Evolutionary conservation across 2,329 filamentous ascomycete genomes (phyloP).

Genomic region (Gaeumannomyces sp.): DNA sequence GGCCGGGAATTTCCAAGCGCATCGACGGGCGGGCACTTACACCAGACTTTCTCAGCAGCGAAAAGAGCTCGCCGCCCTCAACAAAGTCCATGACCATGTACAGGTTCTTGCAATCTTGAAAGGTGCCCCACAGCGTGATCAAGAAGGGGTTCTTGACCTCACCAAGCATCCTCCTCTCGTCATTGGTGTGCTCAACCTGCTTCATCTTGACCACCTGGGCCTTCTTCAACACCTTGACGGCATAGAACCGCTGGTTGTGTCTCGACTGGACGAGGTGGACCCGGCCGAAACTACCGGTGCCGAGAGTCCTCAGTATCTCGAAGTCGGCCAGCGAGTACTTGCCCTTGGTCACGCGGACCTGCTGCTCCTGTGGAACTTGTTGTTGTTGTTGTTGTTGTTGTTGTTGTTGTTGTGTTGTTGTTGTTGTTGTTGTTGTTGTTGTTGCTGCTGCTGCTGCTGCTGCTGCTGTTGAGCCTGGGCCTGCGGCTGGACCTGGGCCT

Average conservation of each 20-base stretch:
- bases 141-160: slow-evolving; percentile 97
- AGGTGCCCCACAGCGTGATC: slow-evolving; percentile 97
- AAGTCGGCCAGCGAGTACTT: slow-evolving; percentile 96
- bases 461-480: slow-evolving; percentile 22
- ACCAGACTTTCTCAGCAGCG: slow-evolving; percentile 88
- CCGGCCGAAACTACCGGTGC: slow-evolving; percentile 92
- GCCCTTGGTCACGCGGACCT: slow-evolving; percentile 75
- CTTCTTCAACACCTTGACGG: slow-evolving; percentile 98
- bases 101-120: slow-evolving; percentile 88
- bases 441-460: slow-evolving; percentile 12
- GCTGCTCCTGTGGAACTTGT: slow-evolving; percentile 24
- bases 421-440: slow-evolving; percentile 16
- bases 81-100: slow-evolving; percentile 99
- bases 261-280: slow-evolving; percentile 96
- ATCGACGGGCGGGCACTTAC: slow-evolving; percentile 36
- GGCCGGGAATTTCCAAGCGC: neutral
- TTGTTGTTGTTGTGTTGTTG: slow-evolving; percentile 20
- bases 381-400: slow-evolving; percentile 19
- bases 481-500: slow-evolving; percentile 21
- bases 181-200: slow-evolving; percentile 98
- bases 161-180: slow-evolving; percentile 91
- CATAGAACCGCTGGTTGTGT: slow-evolving; percentile 97
- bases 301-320: slow-evolving; percentile 80
- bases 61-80: slow-evolving; percentile 96
- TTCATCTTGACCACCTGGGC: slow-evolving; percentile 99